Percentiles rank a stretch among this genome's conserved stretches.
These are phyloP conservation scores for Nakazawaea wyomingensis DNA, from an alignment of 805 yeast species.

Conservation along the genomic window DNA sequence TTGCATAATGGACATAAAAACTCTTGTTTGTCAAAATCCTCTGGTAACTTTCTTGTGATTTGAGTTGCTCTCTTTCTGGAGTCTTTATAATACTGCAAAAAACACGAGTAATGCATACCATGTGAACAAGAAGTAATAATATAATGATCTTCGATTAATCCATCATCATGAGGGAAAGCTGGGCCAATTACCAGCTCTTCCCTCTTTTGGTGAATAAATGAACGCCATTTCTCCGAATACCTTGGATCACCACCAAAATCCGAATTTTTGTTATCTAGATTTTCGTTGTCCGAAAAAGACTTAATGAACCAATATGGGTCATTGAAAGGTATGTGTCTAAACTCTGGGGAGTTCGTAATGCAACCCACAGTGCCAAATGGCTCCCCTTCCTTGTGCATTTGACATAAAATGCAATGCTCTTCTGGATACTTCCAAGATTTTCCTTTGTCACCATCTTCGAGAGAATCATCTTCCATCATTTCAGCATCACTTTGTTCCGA, in stretches of 20 bases:
- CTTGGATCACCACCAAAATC: not conserved
- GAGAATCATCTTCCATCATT: slow-evolving; percentile 29
- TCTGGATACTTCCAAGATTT: slow-evolving; percentile 64
- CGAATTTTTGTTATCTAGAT: slow-evolving; percentile 25
- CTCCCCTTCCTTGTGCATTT: slow-evolving; percentile 64
- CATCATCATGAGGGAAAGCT: slow-evolving; percentile 48
- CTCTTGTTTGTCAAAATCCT: slow-evolving; percentile 58
- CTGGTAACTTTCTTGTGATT: slow-evolving; percentile 73
- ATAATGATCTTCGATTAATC: slow-evolving; percentile 35
- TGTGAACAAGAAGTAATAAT: slow-evolving; percentile 84
- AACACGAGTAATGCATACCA: slow-evolving; percentile 84
- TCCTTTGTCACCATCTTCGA: slow-evolving; percentile 27
- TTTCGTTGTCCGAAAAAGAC: slow-evolving; percentile 50
- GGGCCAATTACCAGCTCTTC: slow-evolving; percentile 56
- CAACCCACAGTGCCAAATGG: slow-evolving; percentile 73
- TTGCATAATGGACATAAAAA: slow-evolving; percentile 90
- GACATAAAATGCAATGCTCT: slow-evolving; percentile 75
- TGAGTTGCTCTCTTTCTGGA: slow-evolving; percentile 56
- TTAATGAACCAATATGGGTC: slow-evolving; percentile 61
- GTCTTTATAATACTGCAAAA: slow-evolving; percentile 55
- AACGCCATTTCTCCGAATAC: slow-evolving; percentile 27
- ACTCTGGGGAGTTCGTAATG: slow-evolving; percentile 52
- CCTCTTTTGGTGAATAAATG: slow-evolving; percentile 31
- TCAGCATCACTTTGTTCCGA: slow-evolving; percentile 18
- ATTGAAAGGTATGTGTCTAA: slow-evolving; percentile 59